Percentiles rank a stretch among this genome's conserved stretches.
Evolutionary conservation across 352 stramenopile genomes (phyloP).

Genomic region (Elongisporangium prolatum): DNA sequence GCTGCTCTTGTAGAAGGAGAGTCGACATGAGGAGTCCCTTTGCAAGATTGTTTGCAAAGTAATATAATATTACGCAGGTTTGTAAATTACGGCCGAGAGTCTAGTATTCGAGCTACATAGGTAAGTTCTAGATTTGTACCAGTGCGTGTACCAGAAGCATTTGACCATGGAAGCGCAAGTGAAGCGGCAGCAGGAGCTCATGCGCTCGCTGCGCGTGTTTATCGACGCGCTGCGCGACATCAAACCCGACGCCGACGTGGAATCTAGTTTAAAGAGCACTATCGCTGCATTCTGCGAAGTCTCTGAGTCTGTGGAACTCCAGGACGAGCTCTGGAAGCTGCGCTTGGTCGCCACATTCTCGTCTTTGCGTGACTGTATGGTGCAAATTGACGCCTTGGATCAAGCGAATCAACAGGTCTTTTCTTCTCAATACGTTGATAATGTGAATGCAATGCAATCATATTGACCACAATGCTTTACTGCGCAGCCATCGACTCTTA

Average conservation of each 20-base stretch:
- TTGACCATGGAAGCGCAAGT: constrained; percentile 20
- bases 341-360: constrained; percentile 38
- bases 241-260: constrained; percentile 21
- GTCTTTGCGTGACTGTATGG: constrained; percentile 41
- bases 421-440: neutral
- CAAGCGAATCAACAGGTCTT: neutral
- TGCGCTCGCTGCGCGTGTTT: constrained; percentile 55
- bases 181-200: constrained; percentile 42
- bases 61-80: neutral
- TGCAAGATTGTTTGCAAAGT: neutral
- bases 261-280: constrained; percentile 18
- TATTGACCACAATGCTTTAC: neutral
- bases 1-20: too few species aligned
- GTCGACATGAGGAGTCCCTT: neutral
- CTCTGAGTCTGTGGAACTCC: constrained; percentile 4
- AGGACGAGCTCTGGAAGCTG: constrained; percentile 20
- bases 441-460: neutral
- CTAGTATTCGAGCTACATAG: neutral
- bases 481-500: neutral
- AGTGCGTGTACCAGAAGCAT: neutral
- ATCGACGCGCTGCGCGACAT: constrained; percentile 63
- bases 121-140: constrained; percentile 7
- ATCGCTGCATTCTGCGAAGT: constrained; percentile 26
- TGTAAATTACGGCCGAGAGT: neutral
- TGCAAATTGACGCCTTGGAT: constrained; percentile 38